Evolutionary conservation across 805 yeast species (phyloP), one percentile per base, ranked within the genome.

Genomic region (Saturnispora diversa): DNA sequence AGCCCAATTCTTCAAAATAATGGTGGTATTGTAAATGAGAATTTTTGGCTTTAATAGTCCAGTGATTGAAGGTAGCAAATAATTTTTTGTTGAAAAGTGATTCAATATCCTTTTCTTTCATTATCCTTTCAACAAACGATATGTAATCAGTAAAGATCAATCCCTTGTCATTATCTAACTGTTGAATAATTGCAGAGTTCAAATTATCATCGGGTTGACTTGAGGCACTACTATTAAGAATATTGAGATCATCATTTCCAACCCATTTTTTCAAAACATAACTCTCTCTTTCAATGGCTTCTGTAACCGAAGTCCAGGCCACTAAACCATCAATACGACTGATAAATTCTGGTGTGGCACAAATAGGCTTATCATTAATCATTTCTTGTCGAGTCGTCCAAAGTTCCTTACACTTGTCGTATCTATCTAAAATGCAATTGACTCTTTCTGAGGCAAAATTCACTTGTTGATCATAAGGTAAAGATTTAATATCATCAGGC

Each of bases 301-400:
- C 73, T 0, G 87, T 75, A 28, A 85, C 77, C 6, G 86, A 75
- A 21, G 74, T 68, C 96, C 97, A 90, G 0, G 96, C 81, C 28
- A 74, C 77, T 42, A 90, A 65, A 1, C 95, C 90, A 43, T 83
- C 87, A 3, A 85, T 62, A 25, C 84, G 69, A 27, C 69, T 64
- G 25, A 68, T 72, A 52, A 90, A 86, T 31, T 74, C 83, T 2
- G 70, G 72, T 3, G 76, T 65, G 4, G 75, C 73, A 45, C 85
- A 76, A 4, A 72, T 59, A 0, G 95, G 94, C 49, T 84, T 83
- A 41, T 84, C 95, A 31, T 68, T 69, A 35, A 70, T 70, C 94
- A 92, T 81, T 39, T 84, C 87, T 44, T 77, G 78, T 29, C 73
- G 62, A 17, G 84, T 82, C 43, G 83, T 74, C 95, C 95, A 92